Evolutionary conservation across 352 stramenopile genomes (phyloP).

Genomic region (Stramenopiles sp.): DNA sequence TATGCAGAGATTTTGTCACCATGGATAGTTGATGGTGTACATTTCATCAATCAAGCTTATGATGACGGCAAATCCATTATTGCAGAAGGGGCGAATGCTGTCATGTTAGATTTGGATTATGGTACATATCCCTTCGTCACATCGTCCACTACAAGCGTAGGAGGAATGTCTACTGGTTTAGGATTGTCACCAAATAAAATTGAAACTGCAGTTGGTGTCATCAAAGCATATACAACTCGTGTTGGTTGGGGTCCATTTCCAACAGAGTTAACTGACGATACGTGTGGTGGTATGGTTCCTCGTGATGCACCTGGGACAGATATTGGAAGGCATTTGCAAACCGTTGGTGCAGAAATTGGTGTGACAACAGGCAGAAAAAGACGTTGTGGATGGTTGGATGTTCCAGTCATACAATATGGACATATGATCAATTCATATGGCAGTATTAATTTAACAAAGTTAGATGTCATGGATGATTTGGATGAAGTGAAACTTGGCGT

Average conservation of each 20-base stretch:
- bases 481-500: constrained; percentile 40
- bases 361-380: constrained; percentile 80
- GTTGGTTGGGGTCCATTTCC: constrained; percentile 96
- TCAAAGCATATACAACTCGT: constrained; percentile 97
- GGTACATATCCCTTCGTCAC: constrained; percentile 99
- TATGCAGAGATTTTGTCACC: constrained; percentile 38
- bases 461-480: constrained; percentile 94
- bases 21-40: constrained; percentile 84
- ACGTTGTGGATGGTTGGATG: constrained; percentile 95
- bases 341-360: constrained; percentile 84
- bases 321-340: constrained; percentile 55
- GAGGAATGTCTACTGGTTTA: constrained; percentile 73
- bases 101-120: constrained; percentile 99
- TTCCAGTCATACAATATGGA: constrained; percentile 76
- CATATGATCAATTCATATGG: constrained; percentile 85
- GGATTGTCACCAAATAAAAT: constrained; percentile 23
- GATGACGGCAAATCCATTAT: constrained; percentile 84
- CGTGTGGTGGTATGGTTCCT: constrained; percentile 26
- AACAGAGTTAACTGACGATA: constrained; percentile 77
- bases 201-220: constrained; percentile 88
- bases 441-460: constrained; percentile 93
- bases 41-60: constrained; percentile 86
- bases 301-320: constrained; percentile 14
- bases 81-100: constrained; percentile 95
- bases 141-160: constrained; percentile 89